Conservation (phyloP, 306 rosid species). For the Astragalus membranaceus region DNA sequence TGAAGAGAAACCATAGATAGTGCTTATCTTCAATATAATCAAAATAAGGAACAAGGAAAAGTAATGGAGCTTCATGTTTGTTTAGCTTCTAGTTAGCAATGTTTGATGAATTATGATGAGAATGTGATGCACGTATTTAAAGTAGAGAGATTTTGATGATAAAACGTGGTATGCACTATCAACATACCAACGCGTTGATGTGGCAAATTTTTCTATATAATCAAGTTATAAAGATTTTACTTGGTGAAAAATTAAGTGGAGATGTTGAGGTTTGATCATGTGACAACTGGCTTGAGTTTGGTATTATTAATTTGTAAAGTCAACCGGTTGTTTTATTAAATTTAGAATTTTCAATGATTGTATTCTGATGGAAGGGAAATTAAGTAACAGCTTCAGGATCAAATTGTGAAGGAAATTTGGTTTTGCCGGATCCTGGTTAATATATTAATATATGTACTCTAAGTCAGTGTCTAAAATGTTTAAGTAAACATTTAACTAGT, state of each 20-base stretch:
- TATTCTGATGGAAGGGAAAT: neutral
- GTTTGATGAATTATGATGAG: slow-evolving; percentile 11
- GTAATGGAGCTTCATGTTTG: slow-evolving; percentile 36
- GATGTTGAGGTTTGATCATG: neutral
- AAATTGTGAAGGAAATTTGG: neutral
- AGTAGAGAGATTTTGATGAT: neutral
- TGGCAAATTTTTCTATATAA: neutral
- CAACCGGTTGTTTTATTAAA: slow-evolving; percentile 6
- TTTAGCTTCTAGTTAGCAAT: neutral
- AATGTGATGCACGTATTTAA: slow-evolving; percentile 26
- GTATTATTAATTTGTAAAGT: neutral
- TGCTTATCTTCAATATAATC: slow-evolving; percentile 21
- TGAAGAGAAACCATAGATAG: slow-evolving; percentile 8
- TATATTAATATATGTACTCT: neutral
- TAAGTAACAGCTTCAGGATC: neutral
- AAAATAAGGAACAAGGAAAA: slow-evolving; percentile 24
- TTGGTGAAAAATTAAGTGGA: slow-evolving; percentile 18
- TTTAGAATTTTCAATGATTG: neutral
- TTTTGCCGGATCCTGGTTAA: neutral
- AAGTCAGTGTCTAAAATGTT: neutral
- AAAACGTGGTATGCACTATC: slow-evolving; percentile 51
- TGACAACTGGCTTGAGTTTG: slow-evolving; percentile 1
- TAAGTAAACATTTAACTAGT: neutral
- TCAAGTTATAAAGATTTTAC: neutral
- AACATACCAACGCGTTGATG: slow-evolving; percentile 34